These are phyloP conservation scores for Microdochium bolleyi DNA, from an alignment of 2,329 filamentous ascomycete species.

Conservation along the genomic window DNA sequence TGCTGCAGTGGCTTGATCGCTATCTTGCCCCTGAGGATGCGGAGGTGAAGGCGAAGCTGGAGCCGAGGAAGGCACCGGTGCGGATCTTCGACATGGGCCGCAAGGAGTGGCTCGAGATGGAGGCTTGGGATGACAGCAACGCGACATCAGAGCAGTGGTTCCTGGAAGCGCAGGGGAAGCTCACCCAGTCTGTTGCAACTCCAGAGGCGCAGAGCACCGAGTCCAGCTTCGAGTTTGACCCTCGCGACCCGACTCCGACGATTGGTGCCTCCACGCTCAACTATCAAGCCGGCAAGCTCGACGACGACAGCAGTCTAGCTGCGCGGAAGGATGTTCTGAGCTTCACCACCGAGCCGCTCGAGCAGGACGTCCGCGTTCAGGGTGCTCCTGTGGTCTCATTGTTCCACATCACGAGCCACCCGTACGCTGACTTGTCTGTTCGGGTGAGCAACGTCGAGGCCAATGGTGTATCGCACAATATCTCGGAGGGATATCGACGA, in stretches of 20 bases:
- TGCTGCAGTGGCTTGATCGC: slow-evolving; percentile 5
- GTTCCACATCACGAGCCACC: slow-evolving; percentile 2
- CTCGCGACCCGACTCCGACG: neutral
- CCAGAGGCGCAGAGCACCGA: neutral
- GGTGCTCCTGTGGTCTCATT: slow-evolving; percentile 1
- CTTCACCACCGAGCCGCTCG: slow-evolving; percentile 2
- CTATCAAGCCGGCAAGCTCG: neutral
- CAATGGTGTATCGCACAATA: neutral
- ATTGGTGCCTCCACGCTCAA: neutral
- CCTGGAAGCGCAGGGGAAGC: neutral
- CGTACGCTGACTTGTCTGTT: slow-evolving; percentile 3
- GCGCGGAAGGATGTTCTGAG: slow-evolving; percentile 1
- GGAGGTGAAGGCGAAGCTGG: slow-evolving; percentile 1
- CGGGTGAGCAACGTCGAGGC: slow-evolving; percentile 4
- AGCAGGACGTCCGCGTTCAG: slow-evolving; percentile 1
- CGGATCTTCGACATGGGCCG: slow-evolving; percentile 7
- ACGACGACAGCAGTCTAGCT: slow-evolving; percentile 1
- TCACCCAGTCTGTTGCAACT: neutral
- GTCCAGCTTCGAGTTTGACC: neutral
- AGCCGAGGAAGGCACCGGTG: slow-evolving; percentile 1
- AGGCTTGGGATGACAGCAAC: slow-evolving; percentile 3
- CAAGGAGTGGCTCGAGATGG: slow-evolving; percentile 7
- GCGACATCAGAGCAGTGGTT: neutral
- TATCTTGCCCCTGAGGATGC: slow-evolving; percentile 2
- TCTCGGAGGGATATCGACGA: slow-evolving; percentile 1